Evolutionary conservation across 1,284 basidiomycete species (phyloP), one percentile per base, ranked within the genome.

Genomic region (Farysia itapuensis): DNA sequence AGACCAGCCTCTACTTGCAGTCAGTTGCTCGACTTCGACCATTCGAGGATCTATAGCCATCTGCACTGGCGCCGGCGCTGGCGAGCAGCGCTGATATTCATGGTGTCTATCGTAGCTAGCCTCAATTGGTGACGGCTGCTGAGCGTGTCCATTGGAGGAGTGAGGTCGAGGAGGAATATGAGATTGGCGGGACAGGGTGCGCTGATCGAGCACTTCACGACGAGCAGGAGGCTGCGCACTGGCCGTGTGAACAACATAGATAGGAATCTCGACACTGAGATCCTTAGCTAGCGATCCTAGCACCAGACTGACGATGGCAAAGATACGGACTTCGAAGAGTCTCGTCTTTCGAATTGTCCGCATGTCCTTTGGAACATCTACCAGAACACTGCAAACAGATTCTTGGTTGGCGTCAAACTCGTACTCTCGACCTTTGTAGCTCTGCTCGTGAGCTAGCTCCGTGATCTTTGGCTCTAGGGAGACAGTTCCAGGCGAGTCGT

Each of bases 211-310:
- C 4, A 35, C 22, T 18, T 34, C 35, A 2, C 22, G 26, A 12
- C 41, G 46, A 5, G 52, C 36, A 3, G 57, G 47, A 8, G 15
- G 39, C 31, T 54, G 63, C 13, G 59, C 53, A 35, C 66, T 67
- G 3, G 54, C 51, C 0, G 70, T 51, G 39, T 72, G 67, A 2
- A 67, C 68, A 9, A 69, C 59, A 34, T 51, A 71, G 35, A 72
- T 52, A 13, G 68, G 70, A 18, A 72, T 42, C 32, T 70, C 68
- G 35, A 71, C 40, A 15, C 54, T 60, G 4, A 72, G 52, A 19
- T 71, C 68, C 43, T 72, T 72, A 16, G 70, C 68, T 32, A 72
- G 69, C 3, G 52, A 68, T 35, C 70, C 70, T 4, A 72, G 57
- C 29, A 60, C 35, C 6, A 70, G 39, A 29, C 52, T 58, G 37